Percentiles rank a stretch among this genome's conserved stretches.
phyloP scores from a whole-genome alignment of 2,329 filamentous ascomycete genomes.

The Monilinia vaccinii-corymbosi region DNA sequence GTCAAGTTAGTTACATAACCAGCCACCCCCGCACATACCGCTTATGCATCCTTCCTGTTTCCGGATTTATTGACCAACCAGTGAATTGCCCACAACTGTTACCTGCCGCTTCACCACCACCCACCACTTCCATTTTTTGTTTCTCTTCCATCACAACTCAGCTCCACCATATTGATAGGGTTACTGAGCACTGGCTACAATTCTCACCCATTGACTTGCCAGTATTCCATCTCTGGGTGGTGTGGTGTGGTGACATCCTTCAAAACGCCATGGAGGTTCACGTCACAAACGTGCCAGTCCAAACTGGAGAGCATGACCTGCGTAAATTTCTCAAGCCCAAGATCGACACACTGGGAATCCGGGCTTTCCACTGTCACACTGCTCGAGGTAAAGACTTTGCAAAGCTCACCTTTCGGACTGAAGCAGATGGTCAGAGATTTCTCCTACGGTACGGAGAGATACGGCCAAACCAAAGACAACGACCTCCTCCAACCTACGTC shows the following conservation, averaged over 20 bases:
- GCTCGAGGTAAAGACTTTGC: constrained; percentile 33
- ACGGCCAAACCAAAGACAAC: neutral
- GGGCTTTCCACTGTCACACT: constrained; percentile 37
- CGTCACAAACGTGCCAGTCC: constrained; percentile 34
- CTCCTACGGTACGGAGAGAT: constrained; percentile 29
- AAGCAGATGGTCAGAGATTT: constrained; percentile 35
- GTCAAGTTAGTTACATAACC: no score
- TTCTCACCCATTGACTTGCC: neutral
- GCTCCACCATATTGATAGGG: no score
- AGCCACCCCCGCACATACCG: no score
- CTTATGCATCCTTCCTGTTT: neutral
- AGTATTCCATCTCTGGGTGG: neutral
- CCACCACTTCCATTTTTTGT: neutral
- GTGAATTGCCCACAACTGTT: neutral
- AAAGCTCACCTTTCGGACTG: constrained; percentile 37
- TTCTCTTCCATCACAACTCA: neutral
- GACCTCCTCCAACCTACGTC: no score
- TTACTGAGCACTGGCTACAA: neutral
- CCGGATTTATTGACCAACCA: neutral
- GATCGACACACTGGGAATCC: constrained; percentile 33
- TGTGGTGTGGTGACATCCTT: neutral
- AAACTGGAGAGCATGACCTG: constrained; percentile 35
- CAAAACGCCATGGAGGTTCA: constrained; percentile 38
- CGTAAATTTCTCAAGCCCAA: constrained; percentile 32
- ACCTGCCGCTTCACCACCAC: neutral